Base-by-base conservation (phyloP, 805 yeast genomes). In the Candida pseudoglaebosa region DNA sequence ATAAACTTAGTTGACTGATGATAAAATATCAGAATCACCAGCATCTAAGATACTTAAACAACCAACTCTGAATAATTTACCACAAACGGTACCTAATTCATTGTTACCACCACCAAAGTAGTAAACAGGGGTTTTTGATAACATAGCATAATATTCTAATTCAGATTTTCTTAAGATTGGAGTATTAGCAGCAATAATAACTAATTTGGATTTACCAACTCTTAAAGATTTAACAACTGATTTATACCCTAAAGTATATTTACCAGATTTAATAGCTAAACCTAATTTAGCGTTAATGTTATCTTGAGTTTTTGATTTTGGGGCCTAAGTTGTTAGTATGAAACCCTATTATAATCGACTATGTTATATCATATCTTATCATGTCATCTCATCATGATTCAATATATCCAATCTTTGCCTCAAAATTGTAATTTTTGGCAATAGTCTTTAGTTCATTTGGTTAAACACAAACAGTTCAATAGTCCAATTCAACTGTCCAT, bases 41-140 rank as follows among this genome's bases (percentile, higher is more conserved):
- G 96, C 96, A 64, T 93, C 99, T 65, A 91, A 78, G 63, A 93
- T 73, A 65, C 97, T 78, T 65, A 93, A 78, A 66, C 90, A 91
- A 80, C 98, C 98, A 62, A 93, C 98, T 80, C 97, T 88, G 96
- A 93, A 93, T 67, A 93, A 88, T 77, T 87, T 91, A 90, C 99
- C 99, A 78, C 96, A 91, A 61, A 96, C 96, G 62, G 99, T 93
- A 81, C 97, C 98, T 69, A 91, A 87, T 80, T 91, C 98, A 78
- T 91, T 91, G 96, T 91, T 91, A 75, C 96, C 95, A 81, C 97
- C 98, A 77, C 84, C 93, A 95, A 90, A 93, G 90, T 90, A 95
- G 93, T 91, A 90, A 56, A 82, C 84, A 67, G 80, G 80, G 71
- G 96, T 86, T 87, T 90, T 91, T 71, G 98, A 85, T 73, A 93